Base-by-base conservation (phyloP, 768 basidiomycete genomes). In the Daedaleopsis sinensis region DNA sequence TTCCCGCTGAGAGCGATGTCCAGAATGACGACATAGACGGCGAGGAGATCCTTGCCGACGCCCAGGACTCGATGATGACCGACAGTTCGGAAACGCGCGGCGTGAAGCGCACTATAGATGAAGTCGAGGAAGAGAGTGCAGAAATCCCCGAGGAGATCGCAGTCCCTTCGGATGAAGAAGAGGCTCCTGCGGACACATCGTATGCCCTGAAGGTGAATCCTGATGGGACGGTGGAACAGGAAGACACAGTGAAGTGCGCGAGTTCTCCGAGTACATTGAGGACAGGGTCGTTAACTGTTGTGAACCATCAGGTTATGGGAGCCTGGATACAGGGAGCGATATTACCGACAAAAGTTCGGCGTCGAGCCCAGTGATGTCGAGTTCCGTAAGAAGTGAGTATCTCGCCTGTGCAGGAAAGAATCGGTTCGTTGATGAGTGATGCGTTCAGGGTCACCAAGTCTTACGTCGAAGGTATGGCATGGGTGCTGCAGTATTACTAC, bases 401-500 rank as follows among this genome's bases (percentile, higher is more conserved):
- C 13, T 8, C 47, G n/a, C 8, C 35, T 50, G 18, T 32, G 4
- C 16, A 8, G 7, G 13, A 3, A 15, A 44, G 37, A 24, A 21
- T 9, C 39, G n/a, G 5, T 36, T 42, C 35, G 57, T 67, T 46
- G 61, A 43, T 43, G 24, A 37, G 38, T 49, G 65, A 52, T 44
- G 10, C 32, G 8, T 13, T 1, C 67, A 98, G 94, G 64, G 67
- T 98, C 60, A 89, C 93, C 2, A 84, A 82, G 65, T 75, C 78
- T n/a, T 99, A 99, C 72, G 81, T 98, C 48, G 95, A 99, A 76
- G 97, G 97, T 32, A 79, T 99, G 52, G 86, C 87, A 39, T 98
- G 97, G 97, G 97, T 99, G 1, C 75, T 99, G 61, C 88, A 90
- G 61, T 99, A 99, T 74, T 98, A 99, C 72, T 99, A 98, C 72